Percentiles rank a stretch among this genome's conserved stretches.
These are phyloP conservation scores for Trichomonascaceae sp. DNA, from an alignment of 1,139 yeast genomes.

Conservation along the genomic window DNA sequence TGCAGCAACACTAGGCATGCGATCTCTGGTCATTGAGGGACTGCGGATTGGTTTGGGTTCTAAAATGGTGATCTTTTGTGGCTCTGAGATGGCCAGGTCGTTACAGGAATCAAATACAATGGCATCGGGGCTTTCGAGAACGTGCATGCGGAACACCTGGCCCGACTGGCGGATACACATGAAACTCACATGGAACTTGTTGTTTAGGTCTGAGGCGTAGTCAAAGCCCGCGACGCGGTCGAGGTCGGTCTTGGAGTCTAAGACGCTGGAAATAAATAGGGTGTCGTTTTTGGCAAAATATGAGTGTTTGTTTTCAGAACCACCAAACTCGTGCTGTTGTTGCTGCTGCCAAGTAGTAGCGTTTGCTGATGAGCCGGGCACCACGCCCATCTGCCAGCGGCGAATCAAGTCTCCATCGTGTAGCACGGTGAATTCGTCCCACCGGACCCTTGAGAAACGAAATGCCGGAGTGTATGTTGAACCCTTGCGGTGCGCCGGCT, in stretches of 20 bases:
- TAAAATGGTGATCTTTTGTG: conserved; percentile 35
- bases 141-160: conserved; percentile 69
- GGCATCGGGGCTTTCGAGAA: conserved; percentile 52
- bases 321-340: neutral
- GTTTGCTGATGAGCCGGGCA: conserved; percentile 26
- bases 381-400: conserved; percentile 67
- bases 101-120: conserved; percentile 58
- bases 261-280: conserved; percentile 62
- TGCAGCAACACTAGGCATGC: neutral
- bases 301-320: conserved; percentile 5
- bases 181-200: conserved; percentile 36
- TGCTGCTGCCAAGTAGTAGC: conserved; percentile 1
- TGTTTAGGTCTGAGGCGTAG: conserved; percentile 46
- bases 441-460: conserved; percentile 53
- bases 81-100: conserved; percentile 55
- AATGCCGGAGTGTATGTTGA: conserved; percentile 42
- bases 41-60: conserved; percentile 3
- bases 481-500: conserved; percentile 29
- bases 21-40: neutral
- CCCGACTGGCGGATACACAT: conserved; percentile 89
- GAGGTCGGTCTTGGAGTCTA: conserved; percentile 61
- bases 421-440: conserved; percentile 67
- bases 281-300: conserved; percentile 21
- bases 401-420: conserved; percentile 68
- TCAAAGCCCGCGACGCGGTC: conserved; percentile 81